Evolutionary conservation across 2,329 filamentous ascomycete species (phyloP).

Genomic region (Arthrinium phaeospermum): DNA sequence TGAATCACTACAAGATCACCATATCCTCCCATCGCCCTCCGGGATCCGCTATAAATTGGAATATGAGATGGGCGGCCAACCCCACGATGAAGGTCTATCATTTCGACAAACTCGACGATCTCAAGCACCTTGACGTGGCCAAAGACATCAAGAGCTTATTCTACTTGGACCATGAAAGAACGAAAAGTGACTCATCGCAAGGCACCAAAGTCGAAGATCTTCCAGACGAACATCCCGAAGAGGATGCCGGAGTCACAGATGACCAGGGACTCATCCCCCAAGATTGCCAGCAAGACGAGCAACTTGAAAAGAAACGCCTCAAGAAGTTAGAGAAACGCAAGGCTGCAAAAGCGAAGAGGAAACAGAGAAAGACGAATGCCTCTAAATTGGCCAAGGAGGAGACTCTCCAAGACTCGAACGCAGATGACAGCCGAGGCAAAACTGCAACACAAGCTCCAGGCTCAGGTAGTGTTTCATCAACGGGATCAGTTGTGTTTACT

Average conservation of each 20-base stretch:
- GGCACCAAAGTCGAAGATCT: neutral
- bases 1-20: neutral
- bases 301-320: neutral
- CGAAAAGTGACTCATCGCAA: neutral
- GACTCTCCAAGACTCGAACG: neutral
- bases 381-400: neutral
- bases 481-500: neutral
- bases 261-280: neutral
- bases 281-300: neutral
- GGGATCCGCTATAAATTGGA: neutral
- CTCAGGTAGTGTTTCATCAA: neutral
- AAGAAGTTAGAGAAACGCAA: neutral
- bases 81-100: neutral
- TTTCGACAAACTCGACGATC: neutral
- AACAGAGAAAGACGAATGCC: neutral
- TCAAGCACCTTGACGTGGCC: neutral
- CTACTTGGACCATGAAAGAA: neutral
- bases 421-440: neutral
- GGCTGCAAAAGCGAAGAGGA: neutral
- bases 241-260: neutral
- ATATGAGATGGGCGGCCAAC: neutral
- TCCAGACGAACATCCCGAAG: neutral
- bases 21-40: neutral
- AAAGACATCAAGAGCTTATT: neutral
- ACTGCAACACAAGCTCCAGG: neutral